These are phyloP conservation scores for Camellia oleifera DNA, from an alignment of 179 eudicot species.

Conservation along the genomic window DNA sequence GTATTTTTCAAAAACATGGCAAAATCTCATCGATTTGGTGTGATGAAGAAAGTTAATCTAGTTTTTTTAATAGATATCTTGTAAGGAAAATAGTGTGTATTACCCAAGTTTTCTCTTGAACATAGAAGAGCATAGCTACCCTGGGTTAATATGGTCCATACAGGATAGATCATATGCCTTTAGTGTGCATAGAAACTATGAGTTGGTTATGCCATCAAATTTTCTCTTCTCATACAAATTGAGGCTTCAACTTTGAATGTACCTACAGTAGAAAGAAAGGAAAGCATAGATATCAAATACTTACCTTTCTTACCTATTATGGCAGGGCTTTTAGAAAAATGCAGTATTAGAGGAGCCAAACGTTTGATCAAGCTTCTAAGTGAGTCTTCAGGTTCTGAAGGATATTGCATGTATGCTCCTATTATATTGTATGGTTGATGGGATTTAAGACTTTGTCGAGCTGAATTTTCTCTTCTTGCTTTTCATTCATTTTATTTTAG, in stretches of 20 bases:
- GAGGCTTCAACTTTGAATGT: neutral
- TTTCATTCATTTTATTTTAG: neutral
- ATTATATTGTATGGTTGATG: neutral
- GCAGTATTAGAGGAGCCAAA: slow-evolving; percentile 28
- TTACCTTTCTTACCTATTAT: neutral
- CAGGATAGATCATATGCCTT: neutral
- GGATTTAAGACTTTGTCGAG: neutral
- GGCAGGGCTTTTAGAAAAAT: slow-evolving; percentile 49
- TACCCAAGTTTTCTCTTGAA: neutral
- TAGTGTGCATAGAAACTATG: neutral
- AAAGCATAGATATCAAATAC: neutral
- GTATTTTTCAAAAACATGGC: neutral
- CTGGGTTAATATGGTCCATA: neutral
- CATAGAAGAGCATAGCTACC: neutral
- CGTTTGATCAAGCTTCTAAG: slow-evolving; percentile 37
- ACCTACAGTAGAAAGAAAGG: neutral
- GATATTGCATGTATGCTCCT: slow-evolving; percentile 53
- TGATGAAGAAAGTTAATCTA: neutral
- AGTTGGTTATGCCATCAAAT: slow-evolving; percentile 3
- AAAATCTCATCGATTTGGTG: neutral
- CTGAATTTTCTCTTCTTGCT: neutral
- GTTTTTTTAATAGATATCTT: too few species aligned
- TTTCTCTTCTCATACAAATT: neutral
- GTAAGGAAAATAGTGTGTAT: too few species aligned
- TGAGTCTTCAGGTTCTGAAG: slow-evolving; percentile 51